phyloP scores from a whole-genome alignment of 805 yeast species.

The Saccharomycopsis sp. region DNA sequence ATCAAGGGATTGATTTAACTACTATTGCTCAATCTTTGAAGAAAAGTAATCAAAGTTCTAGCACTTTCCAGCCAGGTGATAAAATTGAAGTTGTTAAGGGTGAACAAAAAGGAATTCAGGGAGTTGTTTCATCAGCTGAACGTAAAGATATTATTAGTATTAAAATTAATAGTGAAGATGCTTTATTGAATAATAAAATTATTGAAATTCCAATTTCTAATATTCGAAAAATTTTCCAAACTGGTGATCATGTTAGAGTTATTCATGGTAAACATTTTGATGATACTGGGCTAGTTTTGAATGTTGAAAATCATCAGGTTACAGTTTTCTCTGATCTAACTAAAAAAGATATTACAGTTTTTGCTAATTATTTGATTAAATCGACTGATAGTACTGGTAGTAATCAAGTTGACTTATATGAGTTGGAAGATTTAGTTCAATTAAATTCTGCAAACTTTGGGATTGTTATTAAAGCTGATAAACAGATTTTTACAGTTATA shows the following conservation, averaged over 20 bases:
- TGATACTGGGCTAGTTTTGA: conserved; percentile 91
- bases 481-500: conserved; percentile 73
- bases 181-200: conserved; percentile 45
- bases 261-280: conserved; percentile 86
- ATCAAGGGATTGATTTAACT: conserved; percentile 83
- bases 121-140: conserved; percentile 60
- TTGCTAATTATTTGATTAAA: conserved; percentile 82
- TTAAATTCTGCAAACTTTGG: conserved; percentile 83
- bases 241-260: conserved; percentile 95
- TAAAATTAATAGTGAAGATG: conserved; percentile 37
- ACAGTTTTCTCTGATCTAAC: conserved; percentile 87
- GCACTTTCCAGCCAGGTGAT: conserved; percentile 86
- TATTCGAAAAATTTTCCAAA: conserved; percentile 74
- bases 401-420: conserved; percentile 70
- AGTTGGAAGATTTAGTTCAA: conserved; percentile 84
- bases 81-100: conserved; percentile 87
- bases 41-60: conserved; percentile 45
- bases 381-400: conserved; percentile 83
- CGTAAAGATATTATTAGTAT: conserved; percentile 44
- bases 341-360: conserved; percentile 81
- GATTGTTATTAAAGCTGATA: conserved; percentile 83
- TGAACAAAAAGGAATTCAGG: conserved; percentile 86
- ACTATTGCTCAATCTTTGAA: conserved; percentile 83
- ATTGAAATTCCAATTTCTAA: conserved; percentile 75
- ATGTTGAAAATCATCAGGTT: conserved; percentile 75